These are phyloP conservation scores for Globisporangium abappressorium DNA, from an alignment of 352 stramenopile species.

Conservation along the genomic window DNA sequence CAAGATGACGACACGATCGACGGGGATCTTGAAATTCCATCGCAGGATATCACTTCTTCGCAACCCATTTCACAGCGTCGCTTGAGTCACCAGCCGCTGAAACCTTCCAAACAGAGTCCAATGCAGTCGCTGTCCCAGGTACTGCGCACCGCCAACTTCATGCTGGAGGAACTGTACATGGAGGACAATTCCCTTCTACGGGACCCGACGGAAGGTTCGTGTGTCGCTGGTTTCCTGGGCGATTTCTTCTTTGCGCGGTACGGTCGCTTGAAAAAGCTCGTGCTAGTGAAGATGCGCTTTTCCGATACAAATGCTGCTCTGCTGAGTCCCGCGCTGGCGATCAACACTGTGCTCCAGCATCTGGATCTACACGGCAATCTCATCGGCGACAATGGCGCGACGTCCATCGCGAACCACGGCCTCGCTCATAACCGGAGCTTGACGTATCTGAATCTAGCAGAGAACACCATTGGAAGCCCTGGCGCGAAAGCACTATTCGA, in stretches of 20 bases:
- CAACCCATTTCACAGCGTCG: neutral
- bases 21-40: neutral
- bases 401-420: conserved; percentile 36
- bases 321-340: conserved; percentile 42
- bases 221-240: conserved; percentile 42
- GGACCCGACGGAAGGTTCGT: conserved; percentile 23
- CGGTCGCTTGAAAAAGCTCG: conserved; percentile 44
- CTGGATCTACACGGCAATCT: conserved; percentile 64
- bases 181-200: conserved; percentile 44
- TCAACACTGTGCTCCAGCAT: conserved; percentile 54
- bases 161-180: conserved; percentile 61
- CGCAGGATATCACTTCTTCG: neutral
- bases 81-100: neutral
- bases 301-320: conserved; percentile 33
- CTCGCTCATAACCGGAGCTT: conserved; percentile 43
- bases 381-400: conserved; percentile 37
- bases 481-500: conserved; percentile 49
- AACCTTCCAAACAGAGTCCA: conserved; percentile 9
- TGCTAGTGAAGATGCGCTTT: conserved; percentile 39
- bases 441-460: conserved; percentile 50
- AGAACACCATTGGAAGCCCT: conserved; percentile 51
- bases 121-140: conserved; percentile 37
- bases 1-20: conserved; percentile 12
- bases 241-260: conserved; percentile 82
- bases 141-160: conserved; percentile 51